Evolutionary conservation across 805 yeast species (phyloP).

Genomic region (Cyberlindnera euphorbiae): DNA sequence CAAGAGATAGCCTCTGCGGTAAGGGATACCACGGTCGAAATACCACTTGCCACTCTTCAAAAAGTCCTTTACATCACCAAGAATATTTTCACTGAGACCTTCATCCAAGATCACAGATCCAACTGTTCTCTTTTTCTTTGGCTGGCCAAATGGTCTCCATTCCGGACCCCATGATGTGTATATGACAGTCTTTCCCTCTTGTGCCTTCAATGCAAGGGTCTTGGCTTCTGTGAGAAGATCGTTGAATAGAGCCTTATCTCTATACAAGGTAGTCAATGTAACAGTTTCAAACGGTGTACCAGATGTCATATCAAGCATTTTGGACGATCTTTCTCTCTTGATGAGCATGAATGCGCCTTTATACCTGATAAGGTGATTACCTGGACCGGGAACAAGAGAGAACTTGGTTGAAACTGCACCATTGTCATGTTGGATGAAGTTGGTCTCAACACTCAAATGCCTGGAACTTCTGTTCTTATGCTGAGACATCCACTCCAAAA

Average conservation of each 20-base stretch:
- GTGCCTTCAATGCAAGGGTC: constrained; percentile 67
- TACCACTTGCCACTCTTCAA: constrained; percentile 84
- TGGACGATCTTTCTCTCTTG: constrained; percentile 85
- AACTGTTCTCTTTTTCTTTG: constrained; percentile 77
- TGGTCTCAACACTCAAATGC: constrained; percentile 87
- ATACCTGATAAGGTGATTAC: constrained; percentile 82
- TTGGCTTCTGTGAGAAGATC: constrained; percentile 82
- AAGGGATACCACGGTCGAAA: constrained; percentile 94
- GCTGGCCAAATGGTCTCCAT: constrained; percentile 98
- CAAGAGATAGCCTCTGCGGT: constrained; percentile 86
- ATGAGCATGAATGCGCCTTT: constrained; percentile 85
- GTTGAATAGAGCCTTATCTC: constrained; percentile 68
- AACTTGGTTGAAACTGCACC: constrained; percentile 87
- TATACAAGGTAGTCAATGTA: constrained; percentile 82
- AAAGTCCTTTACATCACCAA: constrained; percentile 76
- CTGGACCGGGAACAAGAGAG: constrained; percentile 95
- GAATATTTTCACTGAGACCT: constrained; percentile 61
- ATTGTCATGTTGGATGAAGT: constrained; percentile 81
- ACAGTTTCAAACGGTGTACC: constrained; percentile 97
- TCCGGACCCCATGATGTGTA: constrained; percentile 97
- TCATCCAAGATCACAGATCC: constrained; percentile 83
- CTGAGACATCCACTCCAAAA: constrained; percentile 91
- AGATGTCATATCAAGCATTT: constrained; percentile 79
- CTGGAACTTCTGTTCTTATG: constrained; percentile 71
- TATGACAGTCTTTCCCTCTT: constrained; percentile 91